phyloP scores from a whole-genome alignment of 176 grass and related monocot species.

The Triticum timopheevii region DNA sequence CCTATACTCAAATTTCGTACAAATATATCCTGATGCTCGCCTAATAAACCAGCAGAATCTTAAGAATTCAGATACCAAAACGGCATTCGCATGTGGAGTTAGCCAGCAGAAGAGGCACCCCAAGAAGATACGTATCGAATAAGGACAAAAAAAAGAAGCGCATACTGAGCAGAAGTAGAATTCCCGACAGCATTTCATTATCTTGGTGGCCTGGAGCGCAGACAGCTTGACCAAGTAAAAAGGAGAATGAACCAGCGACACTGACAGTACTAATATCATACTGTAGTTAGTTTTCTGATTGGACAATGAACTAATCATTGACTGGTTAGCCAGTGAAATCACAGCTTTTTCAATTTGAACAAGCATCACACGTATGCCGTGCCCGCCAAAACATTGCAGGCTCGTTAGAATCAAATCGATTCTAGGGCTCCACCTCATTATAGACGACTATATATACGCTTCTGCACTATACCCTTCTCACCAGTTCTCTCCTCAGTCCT shows the following conservation, averaged over 20 bases:
- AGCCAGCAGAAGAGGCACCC: too few relatives aligned
- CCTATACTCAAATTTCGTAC: too few relatives aligned
- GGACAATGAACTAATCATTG: not conserved
- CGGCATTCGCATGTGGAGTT: not conserved
- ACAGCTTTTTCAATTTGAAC: not conserved
- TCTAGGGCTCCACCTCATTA: not conserved
- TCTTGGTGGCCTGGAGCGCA: not conserved
- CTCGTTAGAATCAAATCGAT: not conserved
- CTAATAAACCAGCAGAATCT: too few relatives aligned
- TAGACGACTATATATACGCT: not conserved
- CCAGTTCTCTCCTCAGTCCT: not conserved
- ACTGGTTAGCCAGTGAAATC: not conserved
- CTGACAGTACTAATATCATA: not conserved
- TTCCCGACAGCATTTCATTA: not conserved
- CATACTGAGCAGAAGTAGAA: too few relatives aligned
- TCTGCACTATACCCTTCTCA: not conserved
- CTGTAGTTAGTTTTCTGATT: too few relatives aligned
- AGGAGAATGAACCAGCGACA: not conserved
- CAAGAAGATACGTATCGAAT: too few relatives aligned
- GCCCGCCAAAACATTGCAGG: conserved; percentile 15
- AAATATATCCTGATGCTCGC: too few relatives aligned
- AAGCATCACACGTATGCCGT: conserved; percentile 19
- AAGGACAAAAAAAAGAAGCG: too few relatives aligned
- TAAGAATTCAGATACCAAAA: not conserved
- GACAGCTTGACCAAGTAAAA: conserved; percentile 24